A percentile compares a stretch with the other conserved stretches of the same genome.
Conservation (phyloP, 257 asterid species). For the Phtheirospermum japonicum region DNA sequence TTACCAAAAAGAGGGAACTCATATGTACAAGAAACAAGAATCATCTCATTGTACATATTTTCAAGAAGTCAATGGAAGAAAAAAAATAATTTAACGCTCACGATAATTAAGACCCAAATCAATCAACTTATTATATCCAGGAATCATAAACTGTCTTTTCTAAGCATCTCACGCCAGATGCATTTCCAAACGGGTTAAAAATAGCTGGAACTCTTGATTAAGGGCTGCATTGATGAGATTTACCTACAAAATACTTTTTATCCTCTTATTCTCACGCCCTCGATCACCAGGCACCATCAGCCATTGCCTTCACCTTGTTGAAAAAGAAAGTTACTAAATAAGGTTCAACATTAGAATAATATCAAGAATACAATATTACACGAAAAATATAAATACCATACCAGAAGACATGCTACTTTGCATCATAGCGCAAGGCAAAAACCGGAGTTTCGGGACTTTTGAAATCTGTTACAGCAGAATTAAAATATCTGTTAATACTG, state of each 20-base stretch:
- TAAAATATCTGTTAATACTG: constrained; percentile 21
- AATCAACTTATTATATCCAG: constrained; percentile 1
- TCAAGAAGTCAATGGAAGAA: too few species aligned
- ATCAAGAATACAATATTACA: neutral
- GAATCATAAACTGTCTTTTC: neutral
- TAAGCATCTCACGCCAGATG: constrained; percentile 19
- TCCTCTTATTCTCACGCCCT: neutral
- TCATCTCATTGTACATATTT: constrained; percentile 4
- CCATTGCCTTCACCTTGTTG: constrained; percentile 17
- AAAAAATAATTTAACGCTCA: neutral
- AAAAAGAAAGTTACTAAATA: constrained; percentile 1
- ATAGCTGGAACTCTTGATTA: constrained; percentile 23
- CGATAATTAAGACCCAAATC: constrained; percentile 1
- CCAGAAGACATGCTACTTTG: constrained; percentile 30
- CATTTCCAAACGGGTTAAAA: too few species aligned
- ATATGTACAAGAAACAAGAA: constrained; percentile 10
- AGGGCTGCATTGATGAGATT: constrained; percentile 16
- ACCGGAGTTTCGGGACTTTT: constrained; percentile 28
- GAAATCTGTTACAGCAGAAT: constrained; percentile 36
- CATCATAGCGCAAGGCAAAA: constrained; percentile 39
- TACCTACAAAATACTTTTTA: neutral
- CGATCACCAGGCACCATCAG: constrained; percentile 17
- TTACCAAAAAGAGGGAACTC: neutral
- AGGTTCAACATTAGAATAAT: neutral
- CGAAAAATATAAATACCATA: constrained; percentile 5